Conservation (phyloP, 345 rosid species). For the Boechera divaricarpa region DNA sequence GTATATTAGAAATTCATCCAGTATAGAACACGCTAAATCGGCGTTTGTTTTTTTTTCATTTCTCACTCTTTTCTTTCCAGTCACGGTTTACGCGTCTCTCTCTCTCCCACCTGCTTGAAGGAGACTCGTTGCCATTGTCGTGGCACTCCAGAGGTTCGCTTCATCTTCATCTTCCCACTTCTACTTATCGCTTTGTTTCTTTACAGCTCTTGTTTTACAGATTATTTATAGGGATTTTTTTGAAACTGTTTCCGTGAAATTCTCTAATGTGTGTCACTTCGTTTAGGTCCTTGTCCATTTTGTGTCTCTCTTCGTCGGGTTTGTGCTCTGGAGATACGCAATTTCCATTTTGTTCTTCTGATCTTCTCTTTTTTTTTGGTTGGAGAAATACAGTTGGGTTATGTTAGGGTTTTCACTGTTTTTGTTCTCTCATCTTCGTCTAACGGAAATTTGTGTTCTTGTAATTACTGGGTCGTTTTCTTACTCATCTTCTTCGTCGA, state of each 20-base stretch:
- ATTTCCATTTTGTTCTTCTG: background rate
- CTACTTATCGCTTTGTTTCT: background rate
- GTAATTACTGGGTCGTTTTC: background rate
- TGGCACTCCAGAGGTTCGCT: background rate
- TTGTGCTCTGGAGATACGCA: background rate
- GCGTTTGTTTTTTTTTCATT: background rate
- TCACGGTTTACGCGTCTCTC: slow-evolving; percentile 9
- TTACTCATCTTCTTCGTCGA: background rate
- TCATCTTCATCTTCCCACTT: background rate
- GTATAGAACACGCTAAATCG: background rate
- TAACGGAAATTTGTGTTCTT: background rate
- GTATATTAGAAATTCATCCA: background rate
- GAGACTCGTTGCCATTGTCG: slow-evolving; percentile 4
- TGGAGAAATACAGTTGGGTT: background rate
- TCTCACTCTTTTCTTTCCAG: background rate
- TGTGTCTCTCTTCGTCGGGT: slow-evolving; percentile 3
- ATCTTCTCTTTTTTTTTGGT: background rate
- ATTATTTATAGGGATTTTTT: background rate
- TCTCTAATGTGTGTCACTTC: background rate
- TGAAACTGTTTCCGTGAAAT: background rate
- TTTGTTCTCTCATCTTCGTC: background rate
- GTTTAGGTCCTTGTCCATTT: background rate
- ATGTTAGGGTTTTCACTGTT: background rate
- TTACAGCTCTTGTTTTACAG: background rate
- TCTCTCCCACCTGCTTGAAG: background rate